These are phyloP conservation scores for Citeromyces nyonsensis DNA, from an alignment of 805 yeast species.

Conservation along the genomic window DNA sequence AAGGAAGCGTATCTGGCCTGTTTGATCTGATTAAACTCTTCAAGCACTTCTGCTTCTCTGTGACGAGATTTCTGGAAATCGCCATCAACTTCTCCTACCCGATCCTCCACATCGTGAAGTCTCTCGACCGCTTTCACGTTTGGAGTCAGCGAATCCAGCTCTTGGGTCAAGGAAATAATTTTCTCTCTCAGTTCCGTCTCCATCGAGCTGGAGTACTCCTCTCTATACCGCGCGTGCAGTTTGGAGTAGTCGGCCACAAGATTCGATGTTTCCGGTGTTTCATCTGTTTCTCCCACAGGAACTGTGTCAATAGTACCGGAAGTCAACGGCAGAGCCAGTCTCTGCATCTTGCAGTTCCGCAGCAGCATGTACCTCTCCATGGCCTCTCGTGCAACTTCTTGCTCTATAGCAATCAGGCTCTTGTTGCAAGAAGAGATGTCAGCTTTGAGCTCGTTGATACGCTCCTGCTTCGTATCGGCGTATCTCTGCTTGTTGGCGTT, in stretches of 20 bases:
- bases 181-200: conserved; percentile 19
- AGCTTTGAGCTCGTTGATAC: conserved; percentile 11
- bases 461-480: conserved; percentile 2
- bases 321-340: conserved; percentile 42
- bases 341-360: conserved; percentile 63
- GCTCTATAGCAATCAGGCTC: conserved; percentile 26
- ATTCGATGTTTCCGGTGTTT: conserved; percentile 14
- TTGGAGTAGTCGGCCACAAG: conserved; percentile 22
- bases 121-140: conserved; percentile 71
- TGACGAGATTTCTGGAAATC: conserved; percentile 51
- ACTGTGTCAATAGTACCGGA: conserved; percentile 46
- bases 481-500: conserved; percentile 1
- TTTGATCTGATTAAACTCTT: conserved; percentile 44
- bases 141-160: conserved; percentile 47
- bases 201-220: conserved; percentile 16
- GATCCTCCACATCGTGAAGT: conserved; percentile 48
- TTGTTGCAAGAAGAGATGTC: conserved; percentile 16
- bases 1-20: conserved; percentile 45
- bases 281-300: conserved; percentile 39
- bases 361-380: conserved; percentile 43
- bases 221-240: conserved; percentile 22
- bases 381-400: conserved; percentile 33
- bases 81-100: conserved; percentile 41
- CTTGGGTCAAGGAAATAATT: conserved; percentile 16
- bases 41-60: conserved; percentile 36